Conservation (phyloP, 805 yeast genomes). For the Kodamaea lidongshanica region DNA sequence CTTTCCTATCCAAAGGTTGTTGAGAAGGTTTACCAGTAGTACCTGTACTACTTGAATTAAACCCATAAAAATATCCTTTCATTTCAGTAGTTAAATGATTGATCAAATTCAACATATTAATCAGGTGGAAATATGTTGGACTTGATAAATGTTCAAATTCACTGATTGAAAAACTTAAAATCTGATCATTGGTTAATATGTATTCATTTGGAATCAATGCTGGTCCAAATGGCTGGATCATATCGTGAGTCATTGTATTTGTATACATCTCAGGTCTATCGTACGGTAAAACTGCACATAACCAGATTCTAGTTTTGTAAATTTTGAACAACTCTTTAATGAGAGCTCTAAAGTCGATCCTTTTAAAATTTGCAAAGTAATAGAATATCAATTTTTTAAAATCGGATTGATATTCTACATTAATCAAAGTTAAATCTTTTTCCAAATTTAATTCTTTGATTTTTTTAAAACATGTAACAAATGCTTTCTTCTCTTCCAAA, state of each 20-base stretch:
- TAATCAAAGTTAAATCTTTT: slow-evolving; percentile 30
- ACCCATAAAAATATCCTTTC: slow-evolving; percentile 38
- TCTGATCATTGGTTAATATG: slow-evolving; percentile 33
- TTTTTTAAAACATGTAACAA: slow-evolving; percentile 51
- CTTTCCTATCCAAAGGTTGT: no score
- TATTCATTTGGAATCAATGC: slow-evolving; percentile 31
- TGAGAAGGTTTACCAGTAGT: slow-evolving; percentile 1
- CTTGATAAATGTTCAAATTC: slow-evolving; percentile 35
- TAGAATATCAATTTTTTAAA: slow-evolving; percentile 41
- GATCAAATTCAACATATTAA: slow-evolving; percentile 43
- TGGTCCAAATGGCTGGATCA: slow-evolving; percentile 1
- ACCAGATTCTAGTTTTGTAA: slow-evolving; percentile 43
- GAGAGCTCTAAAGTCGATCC: slow-evolving; percentile 39
- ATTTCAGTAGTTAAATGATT: slow-evolving; percentile 39
- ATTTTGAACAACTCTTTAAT: slow-evolving; percentile 41
- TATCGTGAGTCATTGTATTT: slow-evolving; percentile 7
- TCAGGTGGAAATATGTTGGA: slow-evolving; percentile 49
- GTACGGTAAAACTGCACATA: slow-evolving; percentile 41
- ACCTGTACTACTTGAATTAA: slow-evolving; percentile 15
- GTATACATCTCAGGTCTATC: slow-evolving; percentile 31
- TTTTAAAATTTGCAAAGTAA: slow-evolving; percentile 41
- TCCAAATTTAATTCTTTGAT: slow-evolving; percentile 44
- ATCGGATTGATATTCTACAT: slow-evolving; percentile 42
- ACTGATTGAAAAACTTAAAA: slow-evolving; percentile 38
- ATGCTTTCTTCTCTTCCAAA: slow-evolving; percentile 67